Conservation (phyloP, 805 yeast genomes). For the Kluyveromyces aestuarii region DNA sequence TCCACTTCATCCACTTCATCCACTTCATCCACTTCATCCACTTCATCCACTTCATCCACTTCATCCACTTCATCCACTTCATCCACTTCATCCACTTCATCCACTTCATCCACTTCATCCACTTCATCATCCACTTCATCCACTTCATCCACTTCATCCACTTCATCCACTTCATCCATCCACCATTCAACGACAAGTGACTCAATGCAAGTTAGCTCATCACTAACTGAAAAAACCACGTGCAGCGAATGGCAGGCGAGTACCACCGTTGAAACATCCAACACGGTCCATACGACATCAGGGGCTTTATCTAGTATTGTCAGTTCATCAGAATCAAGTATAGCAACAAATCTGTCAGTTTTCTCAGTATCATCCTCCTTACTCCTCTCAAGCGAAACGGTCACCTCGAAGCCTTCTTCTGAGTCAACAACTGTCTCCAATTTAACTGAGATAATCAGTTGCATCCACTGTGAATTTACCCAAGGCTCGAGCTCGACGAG, state of each 20-base stretch:
- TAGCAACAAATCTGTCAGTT: not conserved
- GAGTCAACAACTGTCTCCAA: not conserved
- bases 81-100: no score
- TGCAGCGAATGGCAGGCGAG: not conserved
- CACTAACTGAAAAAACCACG: not conserved
- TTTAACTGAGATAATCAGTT: no score
- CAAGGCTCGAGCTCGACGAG: no score
- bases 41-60: not conserved
- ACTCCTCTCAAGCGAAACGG: not conserved
- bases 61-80: no score
- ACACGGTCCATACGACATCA: not conserved
- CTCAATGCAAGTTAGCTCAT: not conserved
- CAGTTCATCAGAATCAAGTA: not conserved
- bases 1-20: not conserved
- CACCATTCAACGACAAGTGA: not conserved
- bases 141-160: not conserved
- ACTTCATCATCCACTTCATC: no score
- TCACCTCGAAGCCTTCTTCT: not conserved
- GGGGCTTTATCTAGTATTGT: not conserved
- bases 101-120: no score
- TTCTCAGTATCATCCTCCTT: not conserved
- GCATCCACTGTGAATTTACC: no score
- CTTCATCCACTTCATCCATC: not conserved
- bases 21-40: not conserved
- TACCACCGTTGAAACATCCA: not conserved